Percentiles rank a stretch among this genome's conserved stretches.
These are phyloP conservation scores for Podila epicladia DNA, from an alignment of 192 early-diverging fungal genomes.

Conservation along the genomic window DNA sequence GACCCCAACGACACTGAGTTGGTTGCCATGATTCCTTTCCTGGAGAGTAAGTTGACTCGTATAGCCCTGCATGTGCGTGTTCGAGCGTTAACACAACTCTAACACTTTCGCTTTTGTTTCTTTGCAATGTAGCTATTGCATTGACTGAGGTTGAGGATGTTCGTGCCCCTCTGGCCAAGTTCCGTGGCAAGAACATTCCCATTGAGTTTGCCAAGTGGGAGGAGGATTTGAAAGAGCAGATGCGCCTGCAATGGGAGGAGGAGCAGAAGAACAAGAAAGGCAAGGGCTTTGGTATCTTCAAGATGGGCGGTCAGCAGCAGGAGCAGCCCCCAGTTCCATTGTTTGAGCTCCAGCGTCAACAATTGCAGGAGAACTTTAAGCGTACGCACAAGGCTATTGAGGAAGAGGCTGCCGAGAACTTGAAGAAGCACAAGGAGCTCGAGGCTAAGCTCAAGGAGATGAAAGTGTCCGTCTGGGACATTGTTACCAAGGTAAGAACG, in stretches of 20 bases:
- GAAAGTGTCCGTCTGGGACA: constrained; percentile 88
- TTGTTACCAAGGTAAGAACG: constrained; percentile 65
- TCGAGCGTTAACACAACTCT: background rate
- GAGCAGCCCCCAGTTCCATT: constrained; percentile 74
- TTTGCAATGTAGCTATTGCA: constrained; percentile 55
- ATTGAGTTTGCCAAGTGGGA: constrained; percentile 76
- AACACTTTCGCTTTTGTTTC: background rate
- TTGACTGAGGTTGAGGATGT: constrained; percentile 82
- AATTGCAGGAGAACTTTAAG: constrained; percentile 68
- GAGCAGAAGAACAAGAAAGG: constrained; percentile 64
- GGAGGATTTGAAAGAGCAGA: constrained; percentile 68
- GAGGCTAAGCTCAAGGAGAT: constrained; percentile 87
- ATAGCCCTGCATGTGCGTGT: background rate
- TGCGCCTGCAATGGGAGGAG: constrained; percentile 74
- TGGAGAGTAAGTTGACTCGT: constrained; percentile 76
- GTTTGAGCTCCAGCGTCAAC: constrained; percentile 69
- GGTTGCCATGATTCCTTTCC: constrained; percentile 85
- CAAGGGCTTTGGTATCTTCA: constrained; percentile 63
- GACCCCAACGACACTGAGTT: constrained; percentile 84
- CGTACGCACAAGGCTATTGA: constrained; percentile 74
- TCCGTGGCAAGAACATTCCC: constrained; percentile 74
- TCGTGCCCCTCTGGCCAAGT: constrained; percentile 74
- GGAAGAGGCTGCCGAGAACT: constrained; percentile 77
- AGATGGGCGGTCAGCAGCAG: constrained; percentile 58
- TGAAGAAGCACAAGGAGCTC: constrained; percentile 71